Base-by-base conservation (phyloP, 176 grass and related monocot species). In the Juncus effusus region DNA sequence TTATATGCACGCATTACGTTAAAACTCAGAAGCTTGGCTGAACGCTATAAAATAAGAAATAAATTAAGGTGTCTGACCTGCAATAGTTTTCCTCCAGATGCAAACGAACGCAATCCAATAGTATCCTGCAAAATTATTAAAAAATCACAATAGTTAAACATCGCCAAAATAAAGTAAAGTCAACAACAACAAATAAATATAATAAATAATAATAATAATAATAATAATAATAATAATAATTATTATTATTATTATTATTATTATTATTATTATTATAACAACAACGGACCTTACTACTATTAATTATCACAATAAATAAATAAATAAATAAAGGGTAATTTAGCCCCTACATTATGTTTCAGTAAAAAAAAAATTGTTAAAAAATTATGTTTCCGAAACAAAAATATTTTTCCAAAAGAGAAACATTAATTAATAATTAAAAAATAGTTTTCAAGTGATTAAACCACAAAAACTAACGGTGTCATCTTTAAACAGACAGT, bases 21-120 rank as follows among this genome's bases (percentile, higher is more conserved):
- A 1, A 28, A 28, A 28, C 19, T 28, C 19, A 28, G 19, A 28
- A 28, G 19, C 19, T 28, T 28, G 19, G 19, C 19, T 28, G 19
- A 28, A 28, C 19, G 19, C 0, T 28, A 28, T 28, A 28, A 28
- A 28, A 28, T 28, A 28, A 28, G 19, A 62, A 13, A 36, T 0
- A 56, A 42, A 50, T 12, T 50, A 36, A 64, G 16, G 45, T 3
- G 49, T 59, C 39, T 51, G 74, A 97, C 94, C 88, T 97, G 93
- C 64, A 97, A 77, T 53, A 97, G 77, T 89, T 89, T 97, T 19
- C 94, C 94, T 57, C 85, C 85, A 76, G 88, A 80, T 75, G 87
- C 78, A 59, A 97, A 97, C 77, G 94, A 97, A 13, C 85, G 85
- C 68, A 97, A 75, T 39, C 88, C 88, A 19, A 97, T 77, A 4